A percentile compares a stretch with the other conserved stretches of the same genome.
phyloP scores from a whole-genome alignment of 345 rosid species.

The Heritiera fomes region DNA sequence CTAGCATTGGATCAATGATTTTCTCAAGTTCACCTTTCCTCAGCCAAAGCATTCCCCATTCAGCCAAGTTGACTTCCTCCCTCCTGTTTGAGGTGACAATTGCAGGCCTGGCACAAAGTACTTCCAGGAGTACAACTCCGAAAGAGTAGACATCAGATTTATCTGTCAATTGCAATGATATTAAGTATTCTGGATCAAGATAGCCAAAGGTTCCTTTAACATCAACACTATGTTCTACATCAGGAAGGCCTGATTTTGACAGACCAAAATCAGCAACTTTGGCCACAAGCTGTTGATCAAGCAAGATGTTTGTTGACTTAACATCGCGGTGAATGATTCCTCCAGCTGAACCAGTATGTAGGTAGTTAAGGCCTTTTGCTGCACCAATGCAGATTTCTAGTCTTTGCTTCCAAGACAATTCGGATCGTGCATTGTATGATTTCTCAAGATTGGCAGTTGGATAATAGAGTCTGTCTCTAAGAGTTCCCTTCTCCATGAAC shows the following conservation, averaged over 20 bases:
- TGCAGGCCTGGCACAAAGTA: conserved; percentile 55
- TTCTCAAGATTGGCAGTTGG: conserved; percentile 34
- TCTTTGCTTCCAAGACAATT: conserved; percentile 48
- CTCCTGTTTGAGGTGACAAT: conserved; percentile 32
- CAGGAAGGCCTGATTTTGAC: conserved; percentile 40
- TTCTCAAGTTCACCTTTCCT: conserved; percentile 37
- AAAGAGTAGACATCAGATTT: conserved; percentile 66
- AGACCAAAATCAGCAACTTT: conserved; percentile 70
- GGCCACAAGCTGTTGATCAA: conserved; percentile 42
- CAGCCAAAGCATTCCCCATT: conserved; percentile 43
- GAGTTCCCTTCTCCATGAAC: conserved; percentile 54
- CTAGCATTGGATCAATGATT: conserved; percentile 43
- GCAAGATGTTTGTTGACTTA: conserved; percentile 60
- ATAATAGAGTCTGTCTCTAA: conserved; percentile 47
- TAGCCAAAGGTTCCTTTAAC: conserved; percentile 66
- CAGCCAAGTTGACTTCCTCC: conserved; percentile 55
- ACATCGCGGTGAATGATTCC: conserved; percentile 63
- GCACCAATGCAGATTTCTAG: conserved; percentile 69
- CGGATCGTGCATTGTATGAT: not conserved
- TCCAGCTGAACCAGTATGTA: conserved; percentile 41
- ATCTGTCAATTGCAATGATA: conserved; percentile 46
- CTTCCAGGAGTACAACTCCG: conserved; percentile 58
- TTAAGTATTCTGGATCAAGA: conserved; percentile 57
- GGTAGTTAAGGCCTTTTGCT: conserved; percentile 53
- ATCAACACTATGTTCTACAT: conserved; percentile 36